Base-by-base conservation (phyloP, 345 rosid genomes). In the Lepidium africanum region DNA sequence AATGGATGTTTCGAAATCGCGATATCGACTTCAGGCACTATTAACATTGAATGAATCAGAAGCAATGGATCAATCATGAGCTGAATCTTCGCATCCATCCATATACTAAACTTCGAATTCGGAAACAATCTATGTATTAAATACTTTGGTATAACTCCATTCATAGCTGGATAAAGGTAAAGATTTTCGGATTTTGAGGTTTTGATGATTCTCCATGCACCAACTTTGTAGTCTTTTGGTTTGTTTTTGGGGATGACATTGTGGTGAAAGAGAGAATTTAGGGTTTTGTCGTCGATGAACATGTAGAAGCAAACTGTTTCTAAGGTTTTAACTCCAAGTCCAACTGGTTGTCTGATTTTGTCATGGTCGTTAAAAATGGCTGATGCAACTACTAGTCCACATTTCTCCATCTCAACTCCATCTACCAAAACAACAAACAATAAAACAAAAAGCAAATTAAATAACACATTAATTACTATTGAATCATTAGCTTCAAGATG, bases 351-450 rank as follows among this genome's bases (percentile, higher is more conserved):
- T 56, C 96, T 83, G 61, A 93, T 82, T 70, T 88, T 90, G 80
- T 93, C 98, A 53, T 93, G 97, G 70, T 88, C 87, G 59, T 88
- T 88, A 83, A 90, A 85, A 38, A 93, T 83, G 6, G 98, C 98
- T 15, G 98, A 90, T 62, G 81, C 90, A 49, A 88, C 96, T 7
- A 87, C 94, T 16, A 93, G 67, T 42, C 81, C 92, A 70, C 98
- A 93, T 33, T 75, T 83, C 74, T 88, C 86, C 98, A 90, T 93
- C 36, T 85, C 90, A 58, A 47, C 81, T 76, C 74, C 71, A 78
- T 90, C 98, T 90, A 76, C 33, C 60, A 63, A 69, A 69, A 25
- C 58, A 50, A 23, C 6, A 27, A 65, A 78, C 11, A 71, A 10
- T 41, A 39, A 14, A 51, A 5, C 13, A 12, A 40, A 54, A 58